Base-by-base conservation (phyloP, 352 stramenopile genomes). In the Albugo candida region DNA sequence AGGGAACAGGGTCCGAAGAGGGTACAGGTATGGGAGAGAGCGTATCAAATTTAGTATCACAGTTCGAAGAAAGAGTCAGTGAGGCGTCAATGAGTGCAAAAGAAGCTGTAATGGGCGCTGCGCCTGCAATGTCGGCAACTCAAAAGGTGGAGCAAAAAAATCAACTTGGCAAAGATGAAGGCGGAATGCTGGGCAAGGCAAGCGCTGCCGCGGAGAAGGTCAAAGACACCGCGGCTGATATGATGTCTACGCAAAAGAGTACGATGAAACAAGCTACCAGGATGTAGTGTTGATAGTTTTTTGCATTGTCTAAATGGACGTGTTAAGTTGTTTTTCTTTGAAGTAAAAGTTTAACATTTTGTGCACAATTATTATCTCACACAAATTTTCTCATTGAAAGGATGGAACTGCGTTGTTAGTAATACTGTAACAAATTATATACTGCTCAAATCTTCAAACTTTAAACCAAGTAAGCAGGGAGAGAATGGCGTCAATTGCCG, bases 401-500 rank as follows among this genome's bases (percentile, higher is more conserved):
- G 24, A 31, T 31, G 3, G 24, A 31, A 31, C 8, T 8, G 8
- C 3, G 24, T 31, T 8, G 8, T 31, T 10, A 8, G 24, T 8
- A 3, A 8, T 31, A 31, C 24, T 10, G 3, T 8, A 31, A 8
- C 24, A 31, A 3, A 31, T 31, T 31, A 8, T 10, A 31, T 31
- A 31, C 24, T 10, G 24, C 24, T 3, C 24, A 10, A 31, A 10
- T 31, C 24, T 31, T 8, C 24, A 31, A 31, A 31, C 24, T 8
- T 31, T 10, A 31, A 10, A 31, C 24, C 3, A 10, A 31, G 24
- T 31, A 31, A 31, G 24, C 24, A 31, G 24, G 3, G 3, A 31
- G 24, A 31, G 24, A 31, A 84, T 88, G 75, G 70, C 75, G 37
- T 88, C 75, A 17, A 76, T 88, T 47, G 73, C 75, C 12, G 70